A percentile compares a stretch with the other conserved stretches of the same genome.
These are phyloP conservation scores for Tillandsia fasciculata DNA, from an alignment of 176 grass and related monocot genomes.

Conservation along the genomic window DNA sequence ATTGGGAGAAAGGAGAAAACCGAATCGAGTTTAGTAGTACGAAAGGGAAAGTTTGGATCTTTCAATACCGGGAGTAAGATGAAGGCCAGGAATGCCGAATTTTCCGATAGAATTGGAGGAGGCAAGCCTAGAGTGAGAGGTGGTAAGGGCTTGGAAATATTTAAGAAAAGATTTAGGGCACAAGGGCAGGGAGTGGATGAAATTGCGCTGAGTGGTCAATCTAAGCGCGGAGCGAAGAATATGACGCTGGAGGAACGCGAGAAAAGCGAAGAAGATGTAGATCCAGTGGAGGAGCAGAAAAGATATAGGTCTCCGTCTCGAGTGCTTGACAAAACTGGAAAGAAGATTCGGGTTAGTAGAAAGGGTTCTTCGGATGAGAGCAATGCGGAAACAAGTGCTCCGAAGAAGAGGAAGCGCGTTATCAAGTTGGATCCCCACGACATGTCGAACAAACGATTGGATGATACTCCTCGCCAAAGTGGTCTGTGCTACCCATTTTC, in stretches of 20 bases:
- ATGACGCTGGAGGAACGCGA: constrained; percentile 9
- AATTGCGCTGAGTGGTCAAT: constrained; percentile 4
- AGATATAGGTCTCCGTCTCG: constrained; percentile 28
- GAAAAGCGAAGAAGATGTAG: constrained; percentile 16
- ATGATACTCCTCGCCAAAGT: constrained; percentile 43
- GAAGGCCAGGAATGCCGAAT: neutral
- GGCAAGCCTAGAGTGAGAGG: neutral
- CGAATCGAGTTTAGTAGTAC: neutral
- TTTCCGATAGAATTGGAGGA: constrained; percentile 2
- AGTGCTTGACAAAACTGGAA: constrained; percentile 62
- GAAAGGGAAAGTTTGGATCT: no score
- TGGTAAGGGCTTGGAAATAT: constrained; percentile 16
- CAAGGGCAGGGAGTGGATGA: constrained; percentile 11
- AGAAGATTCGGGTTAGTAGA: constrained; percentile 53
- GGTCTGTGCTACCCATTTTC: constrained; percentile 23
- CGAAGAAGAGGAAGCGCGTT: constrained; percentile 56
- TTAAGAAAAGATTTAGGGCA: neutral
- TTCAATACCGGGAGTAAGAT: no score
- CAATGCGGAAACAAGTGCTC: constrained; percentile 31
- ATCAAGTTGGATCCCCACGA: constrained; percentile 84
- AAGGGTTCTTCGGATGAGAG: constrained; percentile 35
- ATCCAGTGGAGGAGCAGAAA: constrained; percentile 33
- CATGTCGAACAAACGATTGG: constrained; percentile 77
- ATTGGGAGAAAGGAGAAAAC: neutral
- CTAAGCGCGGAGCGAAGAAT: constrained; percentile 18